Evolutionary conservation across 441 rosid genomes (phyloP), one percentile per base, ranked within the genome.

Genomic region (Aleurites moluccanus): DNA sequence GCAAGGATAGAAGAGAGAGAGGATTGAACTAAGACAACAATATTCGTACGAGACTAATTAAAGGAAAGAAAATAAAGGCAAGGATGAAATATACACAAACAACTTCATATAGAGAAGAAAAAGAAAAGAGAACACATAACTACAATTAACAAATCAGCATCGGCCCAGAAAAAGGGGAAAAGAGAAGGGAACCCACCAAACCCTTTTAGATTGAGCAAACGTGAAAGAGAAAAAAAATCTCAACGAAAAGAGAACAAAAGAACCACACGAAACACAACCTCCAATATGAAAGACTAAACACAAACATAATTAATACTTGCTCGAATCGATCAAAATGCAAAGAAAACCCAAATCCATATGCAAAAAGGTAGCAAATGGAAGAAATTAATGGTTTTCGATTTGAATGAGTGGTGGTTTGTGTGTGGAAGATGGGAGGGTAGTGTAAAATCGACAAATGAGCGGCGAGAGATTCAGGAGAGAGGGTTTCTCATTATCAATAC

Each of bases 151-250:
- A 72, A 72, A 80, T 64, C 53, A 59, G 77, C 72, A 55, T 30
- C 53, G 67, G 47, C 74, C 79, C 76, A 67, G 74, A 56, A 75
- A 67, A 73, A 52, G 45, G 49, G 45, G 35, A 40, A 72, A 66
- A 80, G 78, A 73, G 33, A 21, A 42, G 15, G 67, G 77, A 78
- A 77, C 74, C 81, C 79, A 79, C 83, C 80, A 59, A 77, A 73
- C 53, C 52, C 74, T 63, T 49, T 57, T 71, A 66, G 68, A 73
- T 73, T 75, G 42, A 50, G 55, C 53, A 21, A 47, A 28, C 21
- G 23, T 35, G 42, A 59, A 44, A 10, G 1, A 0, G 20, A 16
- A 35, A 67, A 57, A 53, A 61, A 75, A 76, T 16, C 30, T 45
- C 25, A 72, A 61, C 61, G 52, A 50, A 20, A 63, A 60, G 21